phyloP scores from a whole-genome alignment of 2,329 filamentous ascomycete genomes.

The Nothomitra cinnamomea region DNA sequence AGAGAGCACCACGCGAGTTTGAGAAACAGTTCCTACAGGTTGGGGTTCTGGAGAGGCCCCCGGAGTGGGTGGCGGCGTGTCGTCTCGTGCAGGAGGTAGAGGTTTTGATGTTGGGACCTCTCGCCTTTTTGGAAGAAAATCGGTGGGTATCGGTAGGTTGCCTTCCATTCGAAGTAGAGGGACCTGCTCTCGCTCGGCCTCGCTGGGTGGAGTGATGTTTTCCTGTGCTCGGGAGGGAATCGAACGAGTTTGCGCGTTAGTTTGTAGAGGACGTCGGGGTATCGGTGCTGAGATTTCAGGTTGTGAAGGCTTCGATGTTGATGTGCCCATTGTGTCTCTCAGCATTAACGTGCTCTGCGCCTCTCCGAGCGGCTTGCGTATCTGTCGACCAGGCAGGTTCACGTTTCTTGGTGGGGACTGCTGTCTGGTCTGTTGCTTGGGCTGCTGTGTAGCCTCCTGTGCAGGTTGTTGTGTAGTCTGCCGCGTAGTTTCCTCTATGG shows the following conservation, averaged over 20 bases:
- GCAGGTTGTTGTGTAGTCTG: no score
- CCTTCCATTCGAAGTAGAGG: neutral
- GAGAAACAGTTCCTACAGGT: neutral
- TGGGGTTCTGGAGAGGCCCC: neutral
- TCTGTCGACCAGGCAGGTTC: slow-evolving; percentile 1
- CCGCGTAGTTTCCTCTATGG: no score
- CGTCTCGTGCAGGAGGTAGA: neutral
- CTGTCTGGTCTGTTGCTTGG: neutral
- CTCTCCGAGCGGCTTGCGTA: neutral
- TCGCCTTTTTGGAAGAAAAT: neutral
- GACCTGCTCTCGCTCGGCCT: neutral
- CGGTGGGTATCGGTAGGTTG: neutral
- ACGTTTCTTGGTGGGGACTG: neutral
- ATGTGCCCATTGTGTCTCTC: neutral
- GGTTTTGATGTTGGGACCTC: neutral
- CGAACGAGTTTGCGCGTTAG: neutral
- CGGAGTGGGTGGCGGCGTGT: neutral
- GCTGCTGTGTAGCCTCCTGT: no score
- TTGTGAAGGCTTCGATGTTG: neutral
- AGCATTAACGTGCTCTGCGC: neutral
- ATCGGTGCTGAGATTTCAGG: neutral
- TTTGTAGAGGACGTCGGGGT: neutral
- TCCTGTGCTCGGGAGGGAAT: neutral
- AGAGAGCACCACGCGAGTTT: neutral
- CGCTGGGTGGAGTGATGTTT: neutral